These are phyloP conservation scores for Talaromyces trachyspermus DNA, from an alignment of 495 filamentous ascomycete genomes.

Conservation along the genomic window DNA sequence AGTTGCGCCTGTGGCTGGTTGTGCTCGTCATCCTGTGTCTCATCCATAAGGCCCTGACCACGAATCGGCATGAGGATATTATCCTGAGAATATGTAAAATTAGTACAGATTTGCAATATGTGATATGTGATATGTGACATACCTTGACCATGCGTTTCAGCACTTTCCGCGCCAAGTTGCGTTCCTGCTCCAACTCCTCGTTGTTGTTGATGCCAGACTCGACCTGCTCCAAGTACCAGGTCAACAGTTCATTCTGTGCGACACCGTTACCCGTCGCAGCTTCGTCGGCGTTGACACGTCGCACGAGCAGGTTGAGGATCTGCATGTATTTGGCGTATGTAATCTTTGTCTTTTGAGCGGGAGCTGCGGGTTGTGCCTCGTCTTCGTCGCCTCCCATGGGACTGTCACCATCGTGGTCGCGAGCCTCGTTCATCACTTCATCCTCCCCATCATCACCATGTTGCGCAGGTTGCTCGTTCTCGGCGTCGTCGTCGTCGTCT, in stretches of 20 bases:
- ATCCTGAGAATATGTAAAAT: slow-evolving; percentile 49
- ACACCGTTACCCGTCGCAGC: slow-evolving; percentile 71
- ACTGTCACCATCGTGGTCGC: slow-evolving; percentile 60
- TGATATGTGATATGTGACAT: slow-evolving; percentile 20
- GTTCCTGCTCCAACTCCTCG: slow-evolving; percentile 74
- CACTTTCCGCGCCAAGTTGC: slow-evolving; percentile 74
- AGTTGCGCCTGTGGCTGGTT: slow-evolving; percentile 36
- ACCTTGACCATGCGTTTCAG: slow-evolving; percentile 96
- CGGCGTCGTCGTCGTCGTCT: slow-evolving; percentile 71
- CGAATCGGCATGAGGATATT: slow-evolving; percentile 87
- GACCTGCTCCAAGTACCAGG: slow-evolving; percentile 94
- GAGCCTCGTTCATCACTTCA: slow-evolving; percentile 31
- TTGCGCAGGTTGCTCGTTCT: slow-evolving; percentile 31
- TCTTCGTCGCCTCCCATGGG: slow-evolving; percentile 55
- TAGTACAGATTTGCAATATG: neutral
- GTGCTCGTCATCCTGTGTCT: slow-evolving; percentile 42
- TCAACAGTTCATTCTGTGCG: slow-evolving; percentile 73
- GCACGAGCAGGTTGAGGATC: slow-evolving; percentile 79
- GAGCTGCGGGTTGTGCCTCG: slow-evolving; percentile 26
- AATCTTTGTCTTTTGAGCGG: slow-evolving; percentile 67
- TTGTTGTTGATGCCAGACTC: slow-evolving; percentile 74
- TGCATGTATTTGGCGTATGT: slow-evolving; percentile 91
- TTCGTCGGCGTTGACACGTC: slow-evolving; percentile 72
- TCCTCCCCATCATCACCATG: slow-evolving; percentile 25
- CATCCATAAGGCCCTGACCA: slow-evolving; percentile 69